Conservation (phyloP, 2,329 filamentous ascomycete species). For the Aurifilum marmelostoma region DNA sequence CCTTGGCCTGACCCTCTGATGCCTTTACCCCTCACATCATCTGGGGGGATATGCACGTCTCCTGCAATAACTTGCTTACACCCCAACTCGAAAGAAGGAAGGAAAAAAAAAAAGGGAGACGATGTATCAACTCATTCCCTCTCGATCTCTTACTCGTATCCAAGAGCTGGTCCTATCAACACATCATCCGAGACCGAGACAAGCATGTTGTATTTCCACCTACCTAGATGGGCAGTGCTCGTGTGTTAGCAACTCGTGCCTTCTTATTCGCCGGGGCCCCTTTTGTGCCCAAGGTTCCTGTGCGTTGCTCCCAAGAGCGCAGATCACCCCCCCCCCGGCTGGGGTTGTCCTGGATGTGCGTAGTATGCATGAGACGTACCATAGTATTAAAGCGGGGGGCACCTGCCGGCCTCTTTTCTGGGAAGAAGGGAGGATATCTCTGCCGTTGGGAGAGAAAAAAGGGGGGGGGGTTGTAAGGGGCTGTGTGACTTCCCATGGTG, state of each 20-base stretch:
- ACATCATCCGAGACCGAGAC: slow-evolving; percentile 9
- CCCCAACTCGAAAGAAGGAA: no score
- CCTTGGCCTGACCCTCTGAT: background rate
- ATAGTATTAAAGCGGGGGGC: no score
- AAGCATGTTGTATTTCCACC: background rate
- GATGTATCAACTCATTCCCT: no score
- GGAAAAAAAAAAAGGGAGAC: no score
- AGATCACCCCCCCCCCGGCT: background rate
- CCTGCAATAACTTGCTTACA: no score
- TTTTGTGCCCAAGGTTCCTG: background rate
- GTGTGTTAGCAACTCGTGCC: background rate
- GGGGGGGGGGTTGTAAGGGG: no score
- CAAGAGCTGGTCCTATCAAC: background rate
- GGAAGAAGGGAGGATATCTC: background rate
- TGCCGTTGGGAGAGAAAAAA: no score
- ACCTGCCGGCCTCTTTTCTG: background rate
- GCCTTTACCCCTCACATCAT: background rate
- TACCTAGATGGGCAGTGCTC: background rate
- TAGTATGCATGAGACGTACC: background rate
- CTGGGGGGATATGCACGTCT: background rate
- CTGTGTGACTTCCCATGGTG: background rate
- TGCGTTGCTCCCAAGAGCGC: background rate
- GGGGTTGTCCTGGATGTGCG: background rate
- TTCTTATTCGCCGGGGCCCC: background rate
- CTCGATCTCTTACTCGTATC: background rate